Evolutionary conservation across 306 rosid species (phyloP).

Genomic region (Corylus americana): DNA sequence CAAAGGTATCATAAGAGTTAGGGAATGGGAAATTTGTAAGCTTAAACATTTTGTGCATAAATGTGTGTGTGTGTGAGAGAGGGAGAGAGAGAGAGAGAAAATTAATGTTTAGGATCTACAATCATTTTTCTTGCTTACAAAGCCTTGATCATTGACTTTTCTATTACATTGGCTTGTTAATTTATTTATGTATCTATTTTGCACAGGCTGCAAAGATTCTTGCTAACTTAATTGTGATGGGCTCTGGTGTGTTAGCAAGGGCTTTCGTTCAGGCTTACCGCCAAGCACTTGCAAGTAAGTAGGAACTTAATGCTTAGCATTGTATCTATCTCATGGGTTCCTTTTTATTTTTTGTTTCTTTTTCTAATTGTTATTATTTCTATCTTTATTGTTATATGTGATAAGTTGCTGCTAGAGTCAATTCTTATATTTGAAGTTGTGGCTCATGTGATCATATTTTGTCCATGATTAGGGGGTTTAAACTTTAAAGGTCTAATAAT

Average conservation of each 20-base stretch:
- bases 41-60: not conserved
- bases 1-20: not conserved
- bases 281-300: slow-evolving; percentile 79
- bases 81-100: slow-evolving; percentile 3
- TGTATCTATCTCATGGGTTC: not conserved
- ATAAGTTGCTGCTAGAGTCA: not conserved
- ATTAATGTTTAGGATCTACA: not conserved
- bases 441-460: not conserved
- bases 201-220: slow-evolving; percentile 85
- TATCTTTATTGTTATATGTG: not conserved
- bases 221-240: slow-evolving; percentile 76
- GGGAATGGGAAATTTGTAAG: not conserved
- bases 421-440: not conserved
- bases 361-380: not conserved
- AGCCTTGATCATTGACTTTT: not conserved
- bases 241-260: slow-evolving; percentile 74
- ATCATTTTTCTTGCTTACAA: not conserved
- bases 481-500: not conserved
- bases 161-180: not conserved
- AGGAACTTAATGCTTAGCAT: not conserved
- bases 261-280: slow-evolving; percentile 85
- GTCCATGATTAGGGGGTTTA: not conserved
- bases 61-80: not conserved
- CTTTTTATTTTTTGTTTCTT: not conserved
- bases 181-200: slow-evolving; percentile 5